Evolutionary conservation across 257 asterid species (phyloP), one percentile per base, ranked within the genome.

Genomic region (Petrea volubilis): DNA sequence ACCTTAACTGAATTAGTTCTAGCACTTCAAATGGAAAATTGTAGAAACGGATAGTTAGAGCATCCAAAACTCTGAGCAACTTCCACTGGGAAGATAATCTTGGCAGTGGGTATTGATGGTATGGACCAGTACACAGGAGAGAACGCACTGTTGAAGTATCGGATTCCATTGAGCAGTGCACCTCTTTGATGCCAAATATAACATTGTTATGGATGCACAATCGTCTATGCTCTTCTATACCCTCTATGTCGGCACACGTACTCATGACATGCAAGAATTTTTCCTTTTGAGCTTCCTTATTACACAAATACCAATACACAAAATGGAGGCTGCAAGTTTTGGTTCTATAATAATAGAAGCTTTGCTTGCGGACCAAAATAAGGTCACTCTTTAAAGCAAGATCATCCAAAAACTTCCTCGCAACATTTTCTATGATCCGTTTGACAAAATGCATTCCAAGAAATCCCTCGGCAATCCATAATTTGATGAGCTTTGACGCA

Each of bases 401-500:
- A 10, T 44, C 14, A 24, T n/a, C 18, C 70, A 64, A 64, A 31
- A 14, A 41, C 2, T 46, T 29, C 31, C 7, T 11, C 0, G 60
- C 60, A 15, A 46, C 24, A 17, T 28, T 62, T 51, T 13, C 34
- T 1, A 14, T 13, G 10, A 43, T 34, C 34, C 62, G 36, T n/a
- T n/a, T n/a, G n/a, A 6, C 14, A 3, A 6, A 7, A 0, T 7
- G 10, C 43, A 29, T 25, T 24, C 34, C 60, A 5, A 56, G 51
- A 53, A 65, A 50, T 58, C 74, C 70, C 60, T 73, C 78, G 0
- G 13, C 72, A 18, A 0, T 7, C 78, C 78, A 73, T 41, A 64
- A 6, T 1, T 12, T 40, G 13, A 44, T 7, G 33, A 77, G 55
- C 38, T 65, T 74, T 10, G 60, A 34, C 13, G 9, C 29, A 0